Evolutionary conservation across 768 basidiomycete species (phyloP), one percentile per base, ranked within the genome.

Genomic region (Trametes coccinea): DNA sequence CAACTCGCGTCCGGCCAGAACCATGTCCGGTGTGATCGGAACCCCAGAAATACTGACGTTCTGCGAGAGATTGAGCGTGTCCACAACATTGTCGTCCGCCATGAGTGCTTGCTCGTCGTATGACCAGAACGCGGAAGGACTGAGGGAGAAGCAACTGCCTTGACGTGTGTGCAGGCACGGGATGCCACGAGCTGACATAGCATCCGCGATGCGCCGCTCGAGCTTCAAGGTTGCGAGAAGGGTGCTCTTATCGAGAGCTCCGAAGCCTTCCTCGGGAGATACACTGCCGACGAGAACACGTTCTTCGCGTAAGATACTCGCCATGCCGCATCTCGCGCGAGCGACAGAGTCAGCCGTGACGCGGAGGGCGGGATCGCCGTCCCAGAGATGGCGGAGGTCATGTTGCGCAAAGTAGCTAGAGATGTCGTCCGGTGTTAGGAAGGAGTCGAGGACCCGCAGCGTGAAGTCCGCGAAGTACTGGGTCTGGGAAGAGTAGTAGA

Each of bases 81-180:
- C 79, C 56, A 85, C 73, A 31, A 92, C 78, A 67, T 86, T 81
- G 44, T 67, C 54, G 69, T 90, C 88, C 5, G 80, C 76, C 45
- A 69, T 73, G 34, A 93, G 73, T 14, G 75, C 69, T 10, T 77
- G 74, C 70, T 82, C 77, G 67, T 91, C 83, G 67, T 90, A 79
- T 41, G 80, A 69, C 92, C 92, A 93, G 71, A 90, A 93, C 7
- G 82, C 80, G 31, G 89, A 76, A 5, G 92, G 92, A 31, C 88
- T 90, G 61, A 92, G 72, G 34, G 86, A 83, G 53, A 93, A 79
- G 72, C 92, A 94, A 58, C 77, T 74, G 13, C 80, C 83, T 44
- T 80, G 76, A 3, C 76, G 70, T 30, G 75, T 75, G 63, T 79
- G 81, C 14, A 92, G 76, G 69, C 91, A 92, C 31, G 80, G 74